Evolutionary conservation across 257 asterid genomes (phyloP).

Genomic region (Eustoma russellianum): DNA sequence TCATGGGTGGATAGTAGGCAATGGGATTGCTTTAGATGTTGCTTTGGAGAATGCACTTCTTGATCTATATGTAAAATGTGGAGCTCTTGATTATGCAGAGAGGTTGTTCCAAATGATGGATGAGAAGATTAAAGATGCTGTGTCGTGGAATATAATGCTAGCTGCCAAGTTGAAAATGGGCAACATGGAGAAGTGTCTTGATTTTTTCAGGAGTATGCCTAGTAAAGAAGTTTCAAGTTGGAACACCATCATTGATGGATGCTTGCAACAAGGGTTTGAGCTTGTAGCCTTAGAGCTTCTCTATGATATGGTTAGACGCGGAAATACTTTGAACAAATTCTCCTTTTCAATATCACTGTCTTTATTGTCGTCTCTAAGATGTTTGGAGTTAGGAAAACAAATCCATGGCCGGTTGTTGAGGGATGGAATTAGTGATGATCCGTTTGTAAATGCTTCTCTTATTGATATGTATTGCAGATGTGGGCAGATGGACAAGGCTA

Average conservation of each 20-base stretch:
- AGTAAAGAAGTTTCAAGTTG: slow-evolving; percentile 54
- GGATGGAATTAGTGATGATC: slow-evolving; percentile 24
- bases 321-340: slow-evolving; percentile 29
- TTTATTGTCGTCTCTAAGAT: slow-evolving; percentile 40
- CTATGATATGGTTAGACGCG: slow-evolving; percentile 36
- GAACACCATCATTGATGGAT: slow-evolving; percentile 68
- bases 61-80: slow-evolving; percentile 54
- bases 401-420: slow-evolving; percentile 50
- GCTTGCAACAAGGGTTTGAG: slow-evolving; percentile 36
- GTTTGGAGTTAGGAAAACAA: slow-evolving; percentile 51
- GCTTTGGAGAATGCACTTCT: slow-evolving; percentile 58
- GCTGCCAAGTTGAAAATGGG: slow-evolving; percentile 37
- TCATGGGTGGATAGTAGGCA: slow-evolving; percentile 52
- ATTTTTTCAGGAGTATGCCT: slow-evolving; percentile 47
- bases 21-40: slow-evolving; percentile 33
- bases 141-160: slow-evolving; percentile 79
- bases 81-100: slow-evolving; percentile 26
- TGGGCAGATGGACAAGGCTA: slow-evolving; percentile 48
- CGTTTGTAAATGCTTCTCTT: slow-evolving; percentile 41
- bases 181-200: slow-evolving; percentile 31
- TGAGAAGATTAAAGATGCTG: slow-evolving; percentile 21
- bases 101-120: slow-evolving; percentile 41
- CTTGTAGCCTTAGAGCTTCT: slow-evolving; percentile 41
- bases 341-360: slow-evolving; percentile 57
- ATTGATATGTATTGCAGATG: slow-evolving; percentile 78